Percentiles rank a stretch among this genome's conserved stretches.
Conservation (phyloP, 345 rosid species). For the Pugionium dolabratum region DNA sequence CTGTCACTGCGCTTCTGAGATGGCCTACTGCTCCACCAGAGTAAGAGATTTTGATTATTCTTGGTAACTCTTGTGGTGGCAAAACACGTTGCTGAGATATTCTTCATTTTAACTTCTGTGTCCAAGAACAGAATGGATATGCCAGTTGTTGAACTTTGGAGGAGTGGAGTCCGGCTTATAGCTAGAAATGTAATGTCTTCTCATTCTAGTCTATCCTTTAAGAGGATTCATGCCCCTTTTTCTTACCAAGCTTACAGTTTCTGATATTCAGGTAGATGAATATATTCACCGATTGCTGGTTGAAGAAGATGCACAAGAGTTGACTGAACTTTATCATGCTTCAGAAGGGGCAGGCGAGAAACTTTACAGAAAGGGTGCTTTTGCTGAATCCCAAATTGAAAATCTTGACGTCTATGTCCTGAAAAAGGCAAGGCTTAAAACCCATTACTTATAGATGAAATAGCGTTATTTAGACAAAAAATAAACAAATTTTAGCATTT, state of each 20-base stretch:
- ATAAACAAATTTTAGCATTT: neutral
- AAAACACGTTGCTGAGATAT: neutral
- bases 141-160: slow-evolving; percentile 86
- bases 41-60: slow-evolving; percentile 43
- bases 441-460: neutral
- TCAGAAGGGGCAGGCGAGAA: slow-evolving; percentile 70
- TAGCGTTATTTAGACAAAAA: neutral
- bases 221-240: slow-evolving; percentile 13
- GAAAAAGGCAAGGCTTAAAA: slow-evolving; percentile 51
- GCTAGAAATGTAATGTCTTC: slow-evolving; percentile 74
- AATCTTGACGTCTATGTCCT: slow-evolving; percentile 61
- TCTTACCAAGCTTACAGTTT: slow-evolving; percentile 13
- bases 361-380: slow-evolving; percentile 72
- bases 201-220: slow-evolving; percentile 26
- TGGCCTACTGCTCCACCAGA: slow-evolving; percentile 96
- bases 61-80: neutral
- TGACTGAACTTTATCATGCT: slow-evolving; percentile 54
- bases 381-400: slow-evolving; percentile 62
- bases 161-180: slow-evolving; percentile 81
- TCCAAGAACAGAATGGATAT: slow-evolving; percentile 70
- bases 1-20: slow-evolving; percentile 73
- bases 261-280: slow-evolving; percentile 67
- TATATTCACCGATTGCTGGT: slow-evolving; percentile 75
- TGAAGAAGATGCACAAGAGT: slow-evolving; percentile 69
- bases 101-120: slow-evolving; percentile 5